A percentile compares a stretch with the other conserved stretches of the same genome.
Conservation (phyloP, 2,329 filamentous ascomycete genomes). For the Exophiala xenobiotica region DNA sequence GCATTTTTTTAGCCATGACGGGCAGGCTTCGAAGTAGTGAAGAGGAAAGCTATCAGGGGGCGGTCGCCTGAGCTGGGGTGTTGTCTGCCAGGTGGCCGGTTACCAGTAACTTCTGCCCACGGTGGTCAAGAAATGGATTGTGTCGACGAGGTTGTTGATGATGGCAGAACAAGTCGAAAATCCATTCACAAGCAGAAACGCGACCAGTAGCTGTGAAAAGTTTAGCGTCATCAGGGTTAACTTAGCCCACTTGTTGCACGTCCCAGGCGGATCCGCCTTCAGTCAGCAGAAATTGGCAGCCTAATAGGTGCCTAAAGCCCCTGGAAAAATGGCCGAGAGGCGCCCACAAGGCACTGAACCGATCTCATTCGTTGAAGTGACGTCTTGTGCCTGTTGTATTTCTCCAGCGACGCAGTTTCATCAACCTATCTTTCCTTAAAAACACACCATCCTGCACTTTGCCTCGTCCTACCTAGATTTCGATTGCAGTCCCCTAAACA, state of each 20-base stretch:
- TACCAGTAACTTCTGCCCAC: too few species aligned
- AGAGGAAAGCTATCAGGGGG: neutral
- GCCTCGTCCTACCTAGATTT: neutral
- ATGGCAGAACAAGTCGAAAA: neutral
- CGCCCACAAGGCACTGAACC: conserved; percentile 8
- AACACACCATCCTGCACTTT: conserved; percentile 4
- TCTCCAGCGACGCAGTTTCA: neutral
- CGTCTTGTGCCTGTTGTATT: conserved; percentile 8
- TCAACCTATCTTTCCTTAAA: conserved; percentile 7
- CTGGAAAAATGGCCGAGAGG: neutral
- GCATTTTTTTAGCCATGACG: conserved; percentile 53
- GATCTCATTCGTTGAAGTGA: conserved; percentile 17
- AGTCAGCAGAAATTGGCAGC: neutral
- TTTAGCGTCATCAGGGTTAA: neutral
- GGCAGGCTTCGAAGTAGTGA: neutral
- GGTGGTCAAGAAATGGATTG: neutral
- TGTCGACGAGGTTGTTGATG: neutral
- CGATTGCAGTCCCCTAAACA: conserved; percentile 43
- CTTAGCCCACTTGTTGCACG: neutral
- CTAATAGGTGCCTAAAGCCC: neutral
- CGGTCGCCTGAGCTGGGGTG: too few species aligned
- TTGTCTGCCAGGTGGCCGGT: too few species aligned
- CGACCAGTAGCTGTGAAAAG: conserved; percentile 1
- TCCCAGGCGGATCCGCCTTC: neutral
- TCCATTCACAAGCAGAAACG: too few species aligned